Evolutionary conservation across 2,329 filamentous ascomycete genomes (phyloP).

Genomic region (Alternaria brassicicola): DNA sequence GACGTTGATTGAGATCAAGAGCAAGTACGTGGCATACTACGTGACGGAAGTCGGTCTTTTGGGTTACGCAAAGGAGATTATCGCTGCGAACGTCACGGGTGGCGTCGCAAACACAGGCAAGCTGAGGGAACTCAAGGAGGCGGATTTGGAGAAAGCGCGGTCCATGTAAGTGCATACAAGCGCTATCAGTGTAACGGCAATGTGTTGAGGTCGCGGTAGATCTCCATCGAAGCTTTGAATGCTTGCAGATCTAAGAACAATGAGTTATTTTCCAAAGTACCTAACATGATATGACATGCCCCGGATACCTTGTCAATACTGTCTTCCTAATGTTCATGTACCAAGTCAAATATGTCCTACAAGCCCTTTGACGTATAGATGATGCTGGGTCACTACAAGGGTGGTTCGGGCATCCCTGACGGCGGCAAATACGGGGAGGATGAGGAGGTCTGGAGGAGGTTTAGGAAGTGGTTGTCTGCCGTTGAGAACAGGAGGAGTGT

Average conservation of each 20-base stretch:
- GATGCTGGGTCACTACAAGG: slow-evolving; percentile 70
- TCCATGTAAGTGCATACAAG: slow-evolving; percentile 13
- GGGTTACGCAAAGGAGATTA: slow-evolving; percentile 51
- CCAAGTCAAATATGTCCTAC: no score
- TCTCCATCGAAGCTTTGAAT: slow-evolving; percentile 2
- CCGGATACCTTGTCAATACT: not conserved
- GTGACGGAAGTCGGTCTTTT: slow-evolving; percentile 42
- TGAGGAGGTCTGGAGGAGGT: slow-evolving; percentile 66
- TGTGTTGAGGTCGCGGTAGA: slow-evolving; percentile 5
- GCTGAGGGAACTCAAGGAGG: slow-evolving; percentile 57
- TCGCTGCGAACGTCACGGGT: slow-evolving; percentile 46
- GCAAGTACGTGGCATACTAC: slow-evolving; percentile 50
- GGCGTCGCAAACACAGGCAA: slow-evolving; percentile 50
- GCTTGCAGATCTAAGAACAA: not conserved
- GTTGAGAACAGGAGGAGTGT: slow-evolving; percentile 67
- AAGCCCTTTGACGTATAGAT: not conserved
- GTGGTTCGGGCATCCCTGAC: slow-evolving; percentile 58
- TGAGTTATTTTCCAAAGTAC: not conserved
- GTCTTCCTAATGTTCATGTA: no score
- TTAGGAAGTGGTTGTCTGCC: slow-evolving; percentile 68
- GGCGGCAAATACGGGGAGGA: slow-evolving; percentile 59
- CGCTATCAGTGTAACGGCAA: not conserved
- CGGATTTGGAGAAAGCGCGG: slow-evolving; percentile 53
- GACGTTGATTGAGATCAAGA: slow-evolving; percentile 50
- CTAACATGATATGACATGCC: not conserved